Evolutionary conservation across 495 filamentous ascomycete species (phyloP).

Genomic region (Aspergillus olivimuriae): DNA sequence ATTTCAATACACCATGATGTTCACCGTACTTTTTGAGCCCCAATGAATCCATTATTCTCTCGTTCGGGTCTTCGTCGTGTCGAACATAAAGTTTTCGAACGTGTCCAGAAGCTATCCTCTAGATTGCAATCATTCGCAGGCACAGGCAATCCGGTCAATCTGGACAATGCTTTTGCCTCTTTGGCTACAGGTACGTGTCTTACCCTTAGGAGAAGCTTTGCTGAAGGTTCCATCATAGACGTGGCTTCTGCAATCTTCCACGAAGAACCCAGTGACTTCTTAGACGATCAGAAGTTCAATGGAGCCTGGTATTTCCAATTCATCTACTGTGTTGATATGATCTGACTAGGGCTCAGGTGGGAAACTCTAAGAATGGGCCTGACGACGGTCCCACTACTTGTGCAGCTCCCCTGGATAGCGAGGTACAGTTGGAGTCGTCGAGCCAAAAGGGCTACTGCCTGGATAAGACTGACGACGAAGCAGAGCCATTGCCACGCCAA

Average conservation of each 20-base stretch:
- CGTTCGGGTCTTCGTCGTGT: neutral
- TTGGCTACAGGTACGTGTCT: neutral
- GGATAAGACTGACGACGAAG: neutral
- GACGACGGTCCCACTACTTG: conserved; percentile 1
- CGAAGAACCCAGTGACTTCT: neutral
- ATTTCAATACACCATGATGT: neutral
- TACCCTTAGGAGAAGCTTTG: neutral
- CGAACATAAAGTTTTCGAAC: neutral
- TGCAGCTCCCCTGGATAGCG: conserved; percentile 1
- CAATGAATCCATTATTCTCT: neutral
- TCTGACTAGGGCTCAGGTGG: neutral
- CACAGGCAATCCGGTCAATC: neutral
- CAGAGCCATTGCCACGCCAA: neutral
- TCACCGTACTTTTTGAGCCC: neutral
- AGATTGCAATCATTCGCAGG: neutral
- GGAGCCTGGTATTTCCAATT: neutral
- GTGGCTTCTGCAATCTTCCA: neutral
- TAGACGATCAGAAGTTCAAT: neutral
- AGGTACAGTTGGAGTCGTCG: neutral
- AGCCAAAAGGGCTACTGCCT: neutral
- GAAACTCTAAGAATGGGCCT: neutral
- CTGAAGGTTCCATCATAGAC: neutral
- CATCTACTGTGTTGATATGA: neutral
- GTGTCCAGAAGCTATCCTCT: neutral
- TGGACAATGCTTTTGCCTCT: neutral